These are phyloP conservation scores for Hypoxylon sp. DNA, from an alignment of 2,329 filamentous ascomycete species.

Conservation along the genomic window DNA sequence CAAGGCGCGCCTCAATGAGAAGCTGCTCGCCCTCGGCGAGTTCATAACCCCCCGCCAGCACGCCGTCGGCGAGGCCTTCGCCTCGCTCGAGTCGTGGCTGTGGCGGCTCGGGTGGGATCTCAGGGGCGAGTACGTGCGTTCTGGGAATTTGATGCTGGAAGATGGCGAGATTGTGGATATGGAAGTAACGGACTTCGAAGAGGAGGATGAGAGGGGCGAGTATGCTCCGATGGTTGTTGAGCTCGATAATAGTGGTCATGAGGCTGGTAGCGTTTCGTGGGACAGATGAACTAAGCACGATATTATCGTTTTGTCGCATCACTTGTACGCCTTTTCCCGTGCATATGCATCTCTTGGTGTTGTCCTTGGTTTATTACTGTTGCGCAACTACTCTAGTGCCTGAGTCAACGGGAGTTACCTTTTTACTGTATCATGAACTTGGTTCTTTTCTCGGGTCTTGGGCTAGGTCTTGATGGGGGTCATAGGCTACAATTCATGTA, in stretches of 20 bases:
- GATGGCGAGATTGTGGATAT: conserved; percentile 67
- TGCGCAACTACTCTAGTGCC: conserved; percentile 1
- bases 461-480: background rate
- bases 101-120: conserved; percentile 70
- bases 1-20: conserved; percentile 67
- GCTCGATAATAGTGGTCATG: conserved; percentile 65
- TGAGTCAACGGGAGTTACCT: background rate
- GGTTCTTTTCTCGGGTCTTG: background rate
- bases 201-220: conserved; percentile 69
- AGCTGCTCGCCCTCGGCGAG: conserved; percentile 57
- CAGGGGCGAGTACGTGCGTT: conserved; percentile 63
- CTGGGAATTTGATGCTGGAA: conserved; percentile 66
- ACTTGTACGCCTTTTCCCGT: background rate
- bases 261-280: conserved; percentile 70
- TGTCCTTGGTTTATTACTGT: background rate
- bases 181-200: conserved; percentile 66
- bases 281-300: conserved; percentile 34
- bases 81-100: conserved; percentile 64
- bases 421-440: background rate
- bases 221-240: conserved; percentile 69
- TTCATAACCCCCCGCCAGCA: conserved; percentile 59
- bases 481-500: background rate
- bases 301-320: background rate
- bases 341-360: conserved; percentile 5
- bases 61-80: conserved; percentile 65